Percentiles rank a stretch among this genome's conserved stretches.
Conservation (phyloP, 441 rosid species). For the Sinapis alba region DNA sequence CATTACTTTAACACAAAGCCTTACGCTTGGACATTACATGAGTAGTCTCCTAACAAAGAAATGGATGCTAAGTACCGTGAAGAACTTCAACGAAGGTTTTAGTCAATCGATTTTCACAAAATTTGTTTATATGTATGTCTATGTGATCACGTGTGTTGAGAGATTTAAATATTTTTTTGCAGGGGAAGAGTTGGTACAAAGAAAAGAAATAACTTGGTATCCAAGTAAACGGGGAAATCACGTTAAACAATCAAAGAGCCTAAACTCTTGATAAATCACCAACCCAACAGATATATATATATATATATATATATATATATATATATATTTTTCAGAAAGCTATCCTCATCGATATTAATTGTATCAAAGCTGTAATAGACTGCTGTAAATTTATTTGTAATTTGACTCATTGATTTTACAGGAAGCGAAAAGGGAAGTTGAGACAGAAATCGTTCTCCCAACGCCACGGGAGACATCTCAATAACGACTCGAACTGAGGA, state of each 20-base stretch:
- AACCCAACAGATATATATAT: conserved; percentile 49
- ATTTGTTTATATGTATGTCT: background rate
- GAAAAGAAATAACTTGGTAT: conserved; percentile 47
- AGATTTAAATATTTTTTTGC: conserved; percentile 22
- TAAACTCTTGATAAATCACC: conserved; percentile 30
- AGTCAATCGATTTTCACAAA: conserved; percentile 8
- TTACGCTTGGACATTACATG: conserved; percentile 75
- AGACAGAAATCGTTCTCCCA: conserved; percentile 33
- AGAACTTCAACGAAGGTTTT: conserved; percentile 60
- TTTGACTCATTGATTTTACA: background rate
- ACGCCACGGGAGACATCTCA: conserved; percentile 50
- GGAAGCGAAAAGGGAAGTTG: conserved; percentile 33
- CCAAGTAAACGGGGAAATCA: conserved; percentile 51
- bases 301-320: too few relatives aligned
- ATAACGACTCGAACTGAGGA: conserved; percentile 44
- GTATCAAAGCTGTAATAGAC: background rate
- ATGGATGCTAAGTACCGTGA: conserved; percentile 86
- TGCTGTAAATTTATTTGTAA: too few relatives aligned
- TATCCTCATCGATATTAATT: background rate
- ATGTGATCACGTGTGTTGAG: background rate
- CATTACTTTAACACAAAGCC: conserved; percentile 79
- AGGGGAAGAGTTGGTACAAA: conserved; percentile 64
- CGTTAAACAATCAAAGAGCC: conserved; percentile 49
- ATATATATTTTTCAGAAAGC: background rate
- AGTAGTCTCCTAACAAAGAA: conserved; percentile 88